A percentile compares a stretch with the other conserved stretches of the same genome.
Conservation (phyloP, 2,329 filamentous ascomycete genomes). For the Alternaria sp. region DNA sequence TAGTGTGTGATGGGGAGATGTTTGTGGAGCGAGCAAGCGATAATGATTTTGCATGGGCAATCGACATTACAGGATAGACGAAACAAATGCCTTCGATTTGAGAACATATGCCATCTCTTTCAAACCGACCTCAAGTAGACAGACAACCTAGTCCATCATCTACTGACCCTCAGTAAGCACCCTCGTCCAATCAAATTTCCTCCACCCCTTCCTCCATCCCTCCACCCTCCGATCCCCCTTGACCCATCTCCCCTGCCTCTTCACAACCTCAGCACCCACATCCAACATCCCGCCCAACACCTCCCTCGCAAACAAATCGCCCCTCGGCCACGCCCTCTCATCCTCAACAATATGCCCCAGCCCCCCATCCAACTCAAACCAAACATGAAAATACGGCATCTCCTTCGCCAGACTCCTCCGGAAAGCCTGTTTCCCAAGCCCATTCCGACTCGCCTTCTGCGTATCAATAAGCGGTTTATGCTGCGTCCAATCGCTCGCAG, state of each 20-base stretch:
- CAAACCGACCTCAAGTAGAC: background rate
- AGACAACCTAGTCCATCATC: background rate
- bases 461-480: slow-evolving; percentile 96
- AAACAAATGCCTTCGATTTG: slow-evolving; percentile 4
- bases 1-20: background rate
- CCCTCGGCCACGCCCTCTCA: slow-evolving; percentile 80
- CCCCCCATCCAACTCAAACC: slow-evolving; percentile 92
- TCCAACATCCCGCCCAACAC: slow-evolving; percentile 92
- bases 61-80: slow-evolving; percentile 14
- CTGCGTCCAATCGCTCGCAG: slow-evolving; percentile 94
- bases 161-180: slow-evolving; percentile 59
- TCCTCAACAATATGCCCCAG: slow-evolving; percentile 94
- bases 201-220: slow-evolving; percentile 83
- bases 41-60: slow-evolving; percentile 5
- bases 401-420: slow-evolving; percentile 84
- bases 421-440: slow-evolving; percentile 81
- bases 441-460: slow-evolving; percentile 66
- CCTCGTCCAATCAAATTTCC: slow-evolving; percentile 88
- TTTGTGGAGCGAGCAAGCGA: background rate
- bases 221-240: slow-evolving; percentile 73
- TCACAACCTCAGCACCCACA: slow-evolving; percentile 79
- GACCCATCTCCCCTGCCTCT: slow-evolving; percentile 87
- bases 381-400: slow-evolving; percentile 97
- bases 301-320: slow-evolving; percentile 91
- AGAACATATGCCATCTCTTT: background rate